Percentiles rank a stretch among this genome's conserved stretches.
Conservation (phyloP, 1,139 yeast species). For the Nakaseomyces sp. region DNA sequence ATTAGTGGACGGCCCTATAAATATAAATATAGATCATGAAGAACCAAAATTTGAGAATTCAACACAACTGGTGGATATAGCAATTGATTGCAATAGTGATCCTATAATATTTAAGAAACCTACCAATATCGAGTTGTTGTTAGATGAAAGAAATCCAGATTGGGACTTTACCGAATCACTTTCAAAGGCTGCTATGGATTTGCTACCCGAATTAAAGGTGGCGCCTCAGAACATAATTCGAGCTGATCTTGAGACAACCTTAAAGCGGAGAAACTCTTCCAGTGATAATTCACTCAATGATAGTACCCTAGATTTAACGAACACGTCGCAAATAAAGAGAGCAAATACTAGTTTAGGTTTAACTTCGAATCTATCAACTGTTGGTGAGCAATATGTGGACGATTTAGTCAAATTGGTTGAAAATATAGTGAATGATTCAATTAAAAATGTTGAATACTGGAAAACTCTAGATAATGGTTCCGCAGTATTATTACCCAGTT, state of each 20-base stretch:
- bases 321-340: constrained; percentile 14
- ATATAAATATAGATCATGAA: neutral
- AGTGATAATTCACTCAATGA: neutral
- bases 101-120: neutral
- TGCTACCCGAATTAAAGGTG: neutral
- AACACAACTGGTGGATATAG: neutral
- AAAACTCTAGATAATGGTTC: constrained; percentile 8
- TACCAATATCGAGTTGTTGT: neutral
- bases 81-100: neutral
- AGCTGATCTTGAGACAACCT: neutral
- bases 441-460: constrained; percentile 17
- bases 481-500: constrained; percentile 12
- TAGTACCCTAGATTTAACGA: constrained; percentile 2
- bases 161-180: neutral
- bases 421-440: constrained; percentile 7
- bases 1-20: constrained; percentile 14
- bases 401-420: constrained; percentile 12
- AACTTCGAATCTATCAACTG: constrained; percentile 17
- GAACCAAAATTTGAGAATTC: neutral
- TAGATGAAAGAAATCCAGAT: neutral
- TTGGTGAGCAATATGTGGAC: constrained; percentile 20
- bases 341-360: constrained; percentile 16
- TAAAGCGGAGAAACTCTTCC: neutral
- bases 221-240: neutral
- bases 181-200: neutral